Evolutionary conservation across 2,329 filamentous ascomycete species (phyloP), one percentile per base, ranked within the genome.

Genomic region (Akanthomyces dipterigenus): DNA sequence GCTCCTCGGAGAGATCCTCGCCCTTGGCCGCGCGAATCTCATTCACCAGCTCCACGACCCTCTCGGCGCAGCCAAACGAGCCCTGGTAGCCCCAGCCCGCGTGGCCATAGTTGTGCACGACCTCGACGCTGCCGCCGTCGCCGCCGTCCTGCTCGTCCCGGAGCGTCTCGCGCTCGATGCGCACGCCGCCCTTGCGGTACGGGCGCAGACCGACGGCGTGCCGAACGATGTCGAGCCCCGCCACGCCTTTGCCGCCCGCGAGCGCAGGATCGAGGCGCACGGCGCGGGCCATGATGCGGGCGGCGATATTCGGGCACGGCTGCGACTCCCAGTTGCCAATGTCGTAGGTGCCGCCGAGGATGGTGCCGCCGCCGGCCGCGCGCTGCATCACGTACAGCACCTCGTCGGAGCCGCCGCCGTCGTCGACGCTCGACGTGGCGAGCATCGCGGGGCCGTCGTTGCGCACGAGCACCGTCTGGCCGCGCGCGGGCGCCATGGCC

Each of bases 301-400:
- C 75, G 0, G 92, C 90, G n/a, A 91, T 80, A 70, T 90, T 91
- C 0, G 88, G 87, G 68, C 96, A 92, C 1, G 88, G 86, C 65
- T 88, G 82, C 42, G 86, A 82, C 66, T 95, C 89, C 91, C 91
- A 96, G 69, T 87, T 88, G 31, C 86, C 82, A 67, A 88, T 84
- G 71, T 92, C 87, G 68, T 96, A 90, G 51, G 88, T 93, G 2
- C 93, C 93, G n/a, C 92, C 93, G 2, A 96, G 77, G 46, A 96
- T 81, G 0, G 90, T 95, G 12, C 93, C 93, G 22, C 92, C 93
- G n/a, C 83, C 83, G 0, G 81, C 82, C 1, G 92, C 90, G 31
- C 93, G 83, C 68, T 86, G 86, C 92, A 97, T 96, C 53, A 89
- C 81, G 71, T 97, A 97, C 62, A 84, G 78, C 5, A 87, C 77